A percentile compares a stretch with the other conserved stretches of the same genome.
These are phyloP conservation scores for Oleoguttula mirabilis DNA, from an alignment of 495 filamentous ascomycete species.

Conservation along the genomic window DNA sequence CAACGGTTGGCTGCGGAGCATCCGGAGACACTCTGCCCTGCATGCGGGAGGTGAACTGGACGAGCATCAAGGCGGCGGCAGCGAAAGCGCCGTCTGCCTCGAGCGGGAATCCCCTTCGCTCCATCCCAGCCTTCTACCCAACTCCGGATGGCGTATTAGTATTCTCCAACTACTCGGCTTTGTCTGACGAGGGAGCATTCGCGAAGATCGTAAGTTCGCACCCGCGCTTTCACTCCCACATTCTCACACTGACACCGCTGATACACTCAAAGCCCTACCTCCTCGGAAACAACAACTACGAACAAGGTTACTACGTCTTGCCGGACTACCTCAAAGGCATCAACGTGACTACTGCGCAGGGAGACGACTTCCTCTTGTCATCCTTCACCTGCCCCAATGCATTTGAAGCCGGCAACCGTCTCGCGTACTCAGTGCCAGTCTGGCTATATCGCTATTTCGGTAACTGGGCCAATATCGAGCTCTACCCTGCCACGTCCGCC, in stretches of 20 bases:
- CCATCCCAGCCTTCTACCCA: constrained; percentile 8
- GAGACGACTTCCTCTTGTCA: constrained; percentile 33
- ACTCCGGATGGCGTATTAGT: constrained; percentile 11
- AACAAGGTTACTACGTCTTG: constrained; percentile 35
- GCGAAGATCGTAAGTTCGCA: background rate
- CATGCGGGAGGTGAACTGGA: constrained; percentile 32
- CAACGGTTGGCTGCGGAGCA: constrained; percentile 32
- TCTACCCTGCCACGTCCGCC: constrained; percentile 21
- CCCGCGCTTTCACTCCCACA: background rate
- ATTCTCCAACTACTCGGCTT: constrained; percentile 8
- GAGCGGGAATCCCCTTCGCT: background rate
- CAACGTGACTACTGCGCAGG: constrained; percentile 23
- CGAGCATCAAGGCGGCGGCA: background rate
- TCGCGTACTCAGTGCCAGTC: constrained; percentile 28
- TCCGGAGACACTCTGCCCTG: constrained; percentile 28
- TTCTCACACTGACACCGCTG: no score
- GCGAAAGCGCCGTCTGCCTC: background rate
- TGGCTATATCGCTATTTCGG: constrained; percentile 44
- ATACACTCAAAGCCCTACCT: constrained; percentile 24
- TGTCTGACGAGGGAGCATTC: constrained; percentile 6
- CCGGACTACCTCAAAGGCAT: constrained; percentile 24
- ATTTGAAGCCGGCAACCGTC: constrained; percentile 27
- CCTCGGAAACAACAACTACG: constrained; percentile 36
- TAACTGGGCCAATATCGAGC: constrained; percentile 35
- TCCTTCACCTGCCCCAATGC: constrained; percentile 38